Evolutionary conservation across 768 basidiomycete genomes (phyloP).

Genomic region (Leccinum aurantiacum): DNA sequence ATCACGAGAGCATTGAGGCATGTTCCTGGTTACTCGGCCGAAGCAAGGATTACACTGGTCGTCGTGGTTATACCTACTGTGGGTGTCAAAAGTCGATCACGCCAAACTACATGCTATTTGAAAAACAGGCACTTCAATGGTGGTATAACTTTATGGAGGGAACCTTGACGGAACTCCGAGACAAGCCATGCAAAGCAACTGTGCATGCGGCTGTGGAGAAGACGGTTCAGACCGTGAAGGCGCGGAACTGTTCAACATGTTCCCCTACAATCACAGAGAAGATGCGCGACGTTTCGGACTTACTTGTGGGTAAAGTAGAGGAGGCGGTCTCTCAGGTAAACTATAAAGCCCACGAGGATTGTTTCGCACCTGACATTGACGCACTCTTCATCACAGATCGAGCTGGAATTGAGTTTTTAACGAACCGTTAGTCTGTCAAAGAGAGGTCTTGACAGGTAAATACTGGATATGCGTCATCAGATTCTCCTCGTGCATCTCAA

Average conservation of each 20-base stretch:
- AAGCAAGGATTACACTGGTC: no score
- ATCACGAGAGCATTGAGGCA: constrained; percentile 8
- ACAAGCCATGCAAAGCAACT: constrained; percentile 19
- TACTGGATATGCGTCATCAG: neutral
- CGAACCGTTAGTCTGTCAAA: no score
- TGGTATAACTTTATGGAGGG: constrained; percentile 20
- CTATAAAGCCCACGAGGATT: neutral
- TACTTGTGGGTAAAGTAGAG: constrained; percentile 16
- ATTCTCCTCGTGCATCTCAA: neutral
- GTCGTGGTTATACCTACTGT: neutral
- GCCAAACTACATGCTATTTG: neutral
- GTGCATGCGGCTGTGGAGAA: constrained; percentile 1
- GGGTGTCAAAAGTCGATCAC: neutral
- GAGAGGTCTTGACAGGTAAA: neutral
- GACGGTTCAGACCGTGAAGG: neutral
- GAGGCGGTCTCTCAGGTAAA: constrained; percentile 10
- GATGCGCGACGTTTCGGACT: constrained; percentile 16
- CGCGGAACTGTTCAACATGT: neutral
- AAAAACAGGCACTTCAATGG: neutral
- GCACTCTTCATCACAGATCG: neutral
- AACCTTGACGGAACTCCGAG: constrained; percentile 10
- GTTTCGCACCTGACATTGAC: neutral
- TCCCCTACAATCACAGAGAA: neutral
- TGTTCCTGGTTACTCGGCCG: constrained; percentile 11
- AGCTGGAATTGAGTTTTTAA: constrained; percentile 7